Evolutionary conservation across 345 rosid species (phyloP), one percentile per base, ranked within the genome.

Genomic region (Cardamine occulta): DNA sequence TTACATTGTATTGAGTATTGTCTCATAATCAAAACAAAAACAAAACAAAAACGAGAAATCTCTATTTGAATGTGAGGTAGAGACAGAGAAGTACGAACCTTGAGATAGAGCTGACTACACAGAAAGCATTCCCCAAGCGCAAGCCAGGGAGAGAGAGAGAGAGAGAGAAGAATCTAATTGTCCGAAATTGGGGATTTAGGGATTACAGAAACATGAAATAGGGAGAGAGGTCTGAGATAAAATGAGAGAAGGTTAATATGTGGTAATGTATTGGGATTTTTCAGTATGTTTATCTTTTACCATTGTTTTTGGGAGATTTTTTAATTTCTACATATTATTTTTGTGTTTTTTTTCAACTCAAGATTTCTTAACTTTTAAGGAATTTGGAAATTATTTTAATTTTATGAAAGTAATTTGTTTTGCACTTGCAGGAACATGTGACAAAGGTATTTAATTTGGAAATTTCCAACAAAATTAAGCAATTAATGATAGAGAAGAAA

Each of bases 121-220:
- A 68, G 71, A 74, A 74, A 18, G 61, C 80, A 84, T 82, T 78
- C 80, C 81, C 80, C 75, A 75, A 60, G 55, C 39, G 0, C 56
- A 29, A 60, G 74, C 60, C 13, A 64, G 53, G 10, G 70, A 42
- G 58, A 11, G 74, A 67, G 45, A 68, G 49, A 35, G 62, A 57
- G 78, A 63, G 59, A 51, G 45, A 24, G 68, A 60, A 61, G 80
- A 81, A 79, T 79, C 81, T 73, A 48, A 44, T 66, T 72, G 78
- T 80, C 79, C 21, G 66, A 54, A 72, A 47, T 66, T 65, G 82
- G 81, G 81, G 71, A 44, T 79, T 79, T 81, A 83, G 82, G 86
- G 88, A 80, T 83, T 83, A 77, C 68, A 71, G 61, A 56, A 56
- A 69, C 24, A 59, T 52, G 76, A 54, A 17, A 64, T 1, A 34